phyloP scores from a whole-genome alignment of 73 alveolate species.

The Stentor coeruleus region DNA sequence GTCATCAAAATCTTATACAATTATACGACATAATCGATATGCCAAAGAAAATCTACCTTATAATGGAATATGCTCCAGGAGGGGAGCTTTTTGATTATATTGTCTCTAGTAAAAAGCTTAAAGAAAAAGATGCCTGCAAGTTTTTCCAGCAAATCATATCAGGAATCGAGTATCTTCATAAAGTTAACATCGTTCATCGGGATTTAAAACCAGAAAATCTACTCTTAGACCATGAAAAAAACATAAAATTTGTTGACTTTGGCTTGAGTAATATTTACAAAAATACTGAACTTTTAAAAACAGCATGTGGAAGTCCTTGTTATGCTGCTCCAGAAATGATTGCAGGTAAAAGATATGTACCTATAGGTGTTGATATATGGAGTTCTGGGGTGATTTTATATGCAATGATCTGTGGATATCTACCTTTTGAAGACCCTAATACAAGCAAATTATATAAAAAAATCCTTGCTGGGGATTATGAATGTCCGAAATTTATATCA shows the following conservation, averaged over 20 bases:
- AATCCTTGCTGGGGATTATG: constrained; percentile 45
- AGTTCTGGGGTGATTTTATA: constrained; percentile 92
- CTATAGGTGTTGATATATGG: constrained; percentile 91
- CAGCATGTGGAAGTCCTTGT: constrained; percentile 98
- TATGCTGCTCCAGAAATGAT: constrained; percentile 99
- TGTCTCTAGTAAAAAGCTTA: constrained; percentile 37
- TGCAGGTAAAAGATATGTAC: constrained; percentile 77
- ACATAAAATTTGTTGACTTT: constrained; percentile 47
- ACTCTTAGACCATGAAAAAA: constrained; percentile 75
- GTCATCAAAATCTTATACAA: constrained; percentile 80
- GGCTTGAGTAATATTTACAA: constrained; percentile 37
- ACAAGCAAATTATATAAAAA: constrained; percentile 70
- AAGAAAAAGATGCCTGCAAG: constrained; percentile 65
- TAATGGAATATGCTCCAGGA: constrained; percentile 50
- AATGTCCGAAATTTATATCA: constrained; percentile 40
- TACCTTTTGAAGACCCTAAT: constrained; percentile 94
- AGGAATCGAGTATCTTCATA: constrained; percentile 78
- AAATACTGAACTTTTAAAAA: constrained; percentile 49
- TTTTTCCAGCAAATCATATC: constrained; percentile 59
- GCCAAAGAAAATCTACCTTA: constrained; percentile 33
- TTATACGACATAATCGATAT: constrained; percentile 57
- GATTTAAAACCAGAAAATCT: constrained; percentile 96
- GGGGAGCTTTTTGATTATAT: constrained; percentile 53
- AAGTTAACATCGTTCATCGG: constrained; percentile 70
- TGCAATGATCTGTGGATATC: constrained; percentile 95